A percentile compares a stretch with the other conserved stretches of the same genome.
Conservation (phyloP, 2,329 filamentous ascomycete species). For the Aspergillus quadricinctus region DNA sequence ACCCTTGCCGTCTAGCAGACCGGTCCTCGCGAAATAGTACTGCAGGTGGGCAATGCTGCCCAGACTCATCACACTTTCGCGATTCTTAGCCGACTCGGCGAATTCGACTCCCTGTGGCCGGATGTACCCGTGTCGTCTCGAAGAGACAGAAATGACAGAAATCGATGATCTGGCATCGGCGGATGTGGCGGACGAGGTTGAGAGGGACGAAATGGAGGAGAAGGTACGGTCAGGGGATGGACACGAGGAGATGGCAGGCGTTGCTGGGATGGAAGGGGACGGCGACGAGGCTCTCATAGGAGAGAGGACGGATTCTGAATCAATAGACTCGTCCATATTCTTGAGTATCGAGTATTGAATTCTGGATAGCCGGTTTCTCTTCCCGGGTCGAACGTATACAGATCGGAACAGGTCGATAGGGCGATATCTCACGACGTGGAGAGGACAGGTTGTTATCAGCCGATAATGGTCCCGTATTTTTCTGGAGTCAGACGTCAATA, state of each 20-base stretch:
- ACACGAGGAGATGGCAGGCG: constrained; percentile 42
- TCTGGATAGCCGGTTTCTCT: neutral
- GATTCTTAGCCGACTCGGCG: constrained; percentile 79
- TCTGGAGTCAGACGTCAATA: constrained; percentile 11
- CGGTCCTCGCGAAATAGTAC: constrained; percentile 96
- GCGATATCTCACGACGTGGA: constrained; percentile 4
- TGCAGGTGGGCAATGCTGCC: constrained; percentile 96
- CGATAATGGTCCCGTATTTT: constrained; percentile 3
- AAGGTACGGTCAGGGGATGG: constrained; percentile 43
- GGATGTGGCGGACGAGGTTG: constrained; percentile 42
- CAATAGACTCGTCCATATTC: constrained; percentile 28
- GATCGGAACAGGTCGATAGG: neutral
- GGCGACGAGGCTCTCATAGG: constrained; percentile 34
- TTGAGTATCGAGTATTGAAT: neutral
- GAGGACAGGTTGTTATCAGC: constrained; percentile 17
- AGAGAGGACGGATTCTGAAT: constrained; percentile 16
- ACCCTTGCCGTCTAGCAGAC: constrained; percentile 87
- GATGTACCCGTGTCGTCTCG: constrained; percentile 73
- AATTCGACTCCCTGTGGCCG: constrained; percentile 84
- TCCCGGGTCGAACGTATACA: neutral
- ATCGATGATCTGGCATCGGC: constrained; percentile 40
- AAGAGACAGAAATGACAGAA: constrained; percentile 38
- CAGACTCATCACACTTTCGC: constrained; percentile 92
- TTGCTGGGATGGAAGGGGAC: constrained; percentile 39
- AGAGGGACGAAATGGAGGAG: constrained; percentile 44